Evolutionary conservation across 352 stramenopile species (phyloP).

Genomic region (Phytopythium ostracodes): DNA sequence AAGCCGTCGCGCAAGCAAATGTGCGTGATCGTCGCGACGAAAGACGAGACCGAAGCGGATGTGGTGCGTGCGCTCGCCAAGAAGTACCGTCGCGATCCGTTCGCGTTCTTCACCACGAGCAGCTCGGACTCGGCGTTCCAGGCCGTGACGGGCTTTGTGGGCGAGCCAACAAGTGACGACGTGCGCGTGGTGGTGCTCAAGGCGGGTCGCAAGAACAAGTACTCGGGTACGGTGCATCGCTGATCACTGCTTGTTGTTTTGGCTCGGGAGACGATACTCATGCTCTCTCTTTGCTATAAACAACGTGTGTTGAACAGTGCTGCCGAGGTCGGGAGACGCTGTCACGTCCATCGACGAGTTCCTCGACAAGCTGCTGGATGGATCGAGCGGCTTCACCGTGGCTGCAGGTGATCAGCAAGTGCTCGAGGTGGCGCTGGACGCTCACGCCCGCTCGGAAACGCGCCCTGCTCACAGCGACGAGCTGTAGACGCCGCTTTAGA

Average conservation of each 20-base stretch:
- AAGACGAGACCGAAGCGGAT: slow-evolving; percentile 16
- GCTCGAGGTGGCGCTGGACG: slow-evolving; percentile 20
- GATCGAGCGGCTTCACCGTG: slow-evolving; percentile 42
- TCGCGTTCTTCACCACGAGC: slow-evolving; percentile 50
- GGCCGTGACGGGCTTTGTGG: slow-evolving; percentile 35
- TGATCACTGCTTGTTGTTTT: neutral
- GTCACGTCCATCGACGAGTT: slow-evolving; percentile 37
- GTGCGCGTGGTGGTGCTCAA: slow-evolving; percentile 51
- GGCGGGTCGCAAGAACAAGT: slow-evolving; percentile 57
- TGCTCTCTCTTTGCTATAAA: slow-evolving; percentile 5
- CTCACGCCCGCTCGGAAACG: slow-evolving; percentile 1
- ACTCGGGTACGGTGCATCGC: slow-evolving; percentile 33
- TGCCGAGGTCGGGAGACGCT: slow-evolving; percentile 19
- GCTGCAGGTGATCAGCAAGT: slow-evolving; percentile 16
- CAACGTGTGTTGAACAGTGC: slow-evolving; percentile 24
- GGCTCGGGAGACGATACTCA: neutral
- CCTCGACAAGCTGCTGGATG: slow-evolving; percentile 62
- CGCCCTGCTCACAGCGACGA: slow-evolving; percentile 1
- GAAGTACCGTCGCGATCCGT: slow-evolving; percentile 73
- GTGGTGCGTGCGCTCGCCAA: slow-evolving; percentile 59
- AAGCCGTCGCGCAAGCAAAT: slow-evolving; percentile 52
- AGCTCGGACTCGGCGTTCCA: slow-evolving; percentile 31
- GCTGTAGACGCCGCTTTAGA: neutral
- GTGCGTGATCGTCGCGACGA: slow-evolving; percentile 54
- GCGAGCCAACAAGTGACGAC: slow-evolving; percentile 7